Conservation (phyloP, 208 protist species). For the Acanthamoeba quina region DNA sequence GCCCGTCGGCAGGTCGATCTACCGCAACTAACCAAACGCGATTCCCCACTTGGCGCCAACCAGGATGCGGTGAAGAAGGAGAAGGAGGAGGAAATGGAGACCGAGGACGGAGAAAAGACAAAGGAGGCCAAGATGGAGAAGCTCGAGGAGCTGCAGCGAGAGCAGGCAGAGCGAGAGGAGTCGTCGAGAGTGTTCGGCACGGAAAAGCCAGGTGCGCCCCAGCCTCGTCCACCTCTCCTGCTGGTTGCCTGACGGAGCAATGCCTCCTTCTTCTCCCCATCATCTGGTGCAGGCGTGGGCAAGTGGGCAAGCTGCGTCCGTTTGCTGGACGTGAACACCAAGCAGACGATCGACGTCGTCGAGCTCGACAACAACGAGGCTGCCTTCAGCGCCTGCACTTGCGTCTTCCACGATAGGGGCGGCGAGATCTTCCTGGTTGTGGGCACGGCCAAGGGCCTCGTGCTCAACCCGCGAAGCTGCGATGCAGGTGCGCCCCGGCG, state of each 20-base stretch:
- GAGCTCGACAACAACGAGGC: slow-evolving; percentile 91
- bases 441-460: slow-evolving; percentile 84
- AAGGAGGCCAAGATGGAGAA: slow-evolving; percentile 76
- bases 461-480: slow-evolving; percentile 78
- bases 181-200: slow-evolving; percentile 40
- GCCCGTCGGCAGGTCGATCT: no score
- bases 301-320: slow-evolving; percentile 90
- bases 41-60: no score
- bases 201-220: slow-evolving; percentile 55
- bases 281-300: slow-evolving; percentile 56
- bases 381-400: slow-evolving; percentile 84
- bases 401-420: slow-evolving; percentile 79
- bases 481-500: neutral
- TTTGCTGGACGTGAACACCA: slow-evolving; percentile 84
- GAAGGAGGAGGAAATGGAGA: slow-evolving; percentile 58
- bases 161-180: slow-evolving; percentile 45
- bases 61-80: slow-evolving; percentile 33
- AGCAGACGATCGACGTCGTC: slow-evolving; percentile 81
- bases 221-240: neutral
- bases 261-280: no score
- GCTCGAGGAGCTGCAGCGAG: slow-evolving; percentile 5
- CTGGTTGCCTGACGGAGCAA: neutral
- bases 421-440: slow-evolving; percentile 87
- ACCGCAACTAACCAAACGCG: no score
- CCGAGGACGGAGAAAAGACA: slow-evolving; percentile 63